Conservation (phyloP, 192 early-diverging fungal genomes). For the Rhizophagus clarus region DNA sequence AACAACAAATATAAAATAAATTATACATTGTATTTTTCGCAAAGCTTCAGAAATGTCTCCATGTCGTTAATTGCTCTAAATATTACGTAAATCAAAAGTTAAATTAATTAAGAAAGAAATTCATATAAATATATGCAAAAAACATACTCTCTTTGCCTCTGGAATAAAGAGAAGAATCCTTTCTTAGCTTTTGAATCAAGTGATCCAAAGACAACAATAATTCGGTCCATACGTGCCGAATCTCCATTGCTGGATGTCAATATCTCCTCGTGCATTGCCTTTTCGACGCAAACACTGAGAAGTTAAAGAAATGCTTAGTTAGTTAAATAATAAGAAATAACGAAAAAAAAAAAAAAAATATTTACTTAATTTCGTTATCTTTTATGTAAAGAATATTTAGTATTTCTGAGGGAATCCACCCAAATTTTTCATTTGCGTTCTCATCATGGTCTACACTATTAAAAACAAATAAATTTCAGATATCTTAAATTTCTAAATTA, state of each 20-base stretch:
- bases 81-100: not conserved
- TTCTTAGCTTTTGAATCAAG: slow-evolving; percentile 69
- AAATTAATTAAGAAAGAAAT: not conserved
- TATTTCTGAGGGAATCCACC: slow-evolving; percentile 82
- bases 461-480: not conserved
- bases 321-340: not conserved
- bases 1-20: slow-evolving; percentile 15
- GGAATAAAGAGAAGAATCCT: slow-evolving; percentile 77
- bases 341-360: not conserved
- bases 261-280: slow-evolving; percentile 60
- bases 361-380: slow-evolving; percentile 77
- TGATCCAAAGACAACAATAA: slow-evolving; percentile 66
- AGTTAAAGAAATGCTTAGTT: not conserved
- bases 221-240: slow-evolving; percentile 59
- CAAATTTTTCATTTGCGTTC: slow-evolving; percentile 64
- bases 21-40: slow-evolving; percentile 63
- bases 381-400: slow-evolving; percentile 85
- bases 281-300: slow-evolving; percentile 60
- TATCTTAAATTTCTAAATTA: no score
- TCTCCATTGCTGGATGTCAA: slow-evolving; percentile 63
- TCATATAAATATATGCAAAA: slow-evolving; percentile 28
- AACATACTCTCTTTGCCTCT: slow-evolving; percentile 65
- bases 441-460: slow-evolving; percentile 51
- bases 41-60: slow-evolving; percentile 58
- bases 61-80: slow-evolving; percentile 60